phyloP scores from a whole-genome alignment of 345 rosid genomes.

The Eucalyptus curtisii region DNA sequence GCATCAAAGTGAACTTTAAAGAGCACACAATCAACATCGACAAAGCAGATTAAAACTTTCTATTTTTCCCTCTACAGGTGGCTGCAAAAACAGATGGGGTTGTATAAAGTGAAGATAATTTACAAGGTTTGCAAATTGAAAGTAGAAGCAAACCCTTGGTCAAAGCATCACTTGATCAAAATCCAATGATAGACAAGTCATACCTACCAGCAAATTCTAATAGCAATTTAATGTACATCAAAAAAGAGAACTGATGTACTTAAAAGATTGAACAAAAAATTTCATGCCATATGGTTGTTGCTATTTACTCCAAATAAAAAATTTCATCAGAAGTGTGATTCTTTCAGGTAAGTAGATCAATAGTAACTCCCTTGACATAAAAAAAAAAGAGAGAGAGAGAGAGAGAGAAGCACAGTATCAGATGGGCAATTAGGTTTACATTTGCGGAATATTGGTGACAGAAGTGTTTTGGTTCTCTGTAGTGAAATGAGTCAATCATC shows the following conservation, averaged over 20 bases:
- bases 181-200: not conserved
- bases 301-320: not conserved
- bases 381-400: too few species aligned
- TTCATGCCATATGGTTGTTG: not conserved
- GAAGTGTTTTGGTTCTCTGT: not conserved
- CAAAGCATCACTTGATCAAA: not conserved
- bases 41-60: not conserved
- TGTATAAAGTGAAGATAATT: not conserved
- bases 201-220: not conserved
- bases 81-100: not conserved
- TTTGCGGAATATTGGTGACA: not conserved
- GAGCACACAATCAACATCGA: not conserved
- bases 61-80: not conserved
- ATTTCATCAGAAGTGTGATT: not conserved
- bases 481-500: not conserved
- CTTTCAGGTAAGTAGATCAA: not conserved
- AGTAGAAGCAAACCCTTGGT: not conserved
- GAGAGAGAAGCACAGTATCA: not conserved
- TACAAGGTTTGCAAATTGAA: not conserved
- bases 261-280: not conserved
- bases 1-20: not conserved
- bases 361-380: not conserved
- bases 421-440: not conserved
- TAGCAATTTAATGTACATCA: not conserved
- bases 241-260: not conserved